Evolutionary conservation across 148 eudicot genomes (phyloP).

Genomic region (Amaranthus hypochondriacus): DNA sequence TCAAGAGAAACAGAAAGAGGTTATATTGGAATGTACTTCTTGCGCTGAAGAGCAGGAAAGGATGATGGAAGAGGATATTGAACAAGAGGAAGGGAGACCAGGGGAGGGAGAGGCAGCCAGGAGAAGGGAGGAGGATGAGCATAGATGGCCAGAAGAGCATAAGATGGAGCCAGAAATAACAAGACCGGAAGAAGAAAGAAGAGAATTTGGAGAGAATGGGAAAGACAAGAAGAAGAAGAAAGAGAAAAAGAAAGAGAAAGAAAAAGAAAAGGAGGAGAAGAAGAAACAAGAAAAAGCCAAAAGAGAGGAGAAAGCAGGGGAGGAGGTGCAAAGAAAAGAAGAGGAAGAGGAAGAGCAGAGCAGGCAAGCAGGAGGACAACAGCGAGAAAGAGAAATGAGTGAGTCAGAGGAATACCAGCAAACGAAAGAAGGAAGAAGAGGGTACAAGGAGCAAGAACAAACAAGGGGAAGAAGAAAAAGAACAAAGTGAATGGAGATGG

Average conservation of each 20-base stretch:
- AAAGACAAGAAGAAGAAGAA: conserved; percentile 4
- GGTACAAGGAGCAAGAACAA: background rate
- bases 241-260: background rate
- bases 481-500: background rate
- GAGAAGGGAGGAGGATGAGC: conserved; percentile 14
- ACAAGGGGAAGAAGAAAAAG: background rate
- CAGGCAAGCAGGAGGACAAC: background rate
- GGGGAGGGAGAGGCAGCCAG: conserved; percentile 23
- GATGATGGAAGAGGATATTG: conserved; percentile 27
- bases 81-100: background rate
- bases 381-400: background rate
- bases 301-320: background rate
- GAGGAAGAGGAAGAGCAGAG: conserved; percentile 2
- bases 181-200: conserved; percentile 4
- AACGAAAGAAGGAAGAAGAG: background rate
- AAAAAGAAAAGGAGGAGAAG: conserved; percentile 8
- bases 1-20: conserved; percentile 27
- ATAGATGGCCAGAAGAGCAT: background rate
- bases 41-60: conserved; percentile 77
- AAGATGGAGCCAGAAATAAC: conserved; percentile 4
- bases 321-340: background rate
- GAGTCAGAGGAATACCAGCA: conserved; percentile 7
- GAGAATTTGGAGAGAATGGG: conserved; percentile 6
- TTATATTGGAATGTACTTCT: conserved; percentile 56
- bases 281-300: conserved; percentile 2